Evolutionary conservation across 352 stramenopile species (phyloP).

Genomic region (Ophiocytium majus): DNA sequence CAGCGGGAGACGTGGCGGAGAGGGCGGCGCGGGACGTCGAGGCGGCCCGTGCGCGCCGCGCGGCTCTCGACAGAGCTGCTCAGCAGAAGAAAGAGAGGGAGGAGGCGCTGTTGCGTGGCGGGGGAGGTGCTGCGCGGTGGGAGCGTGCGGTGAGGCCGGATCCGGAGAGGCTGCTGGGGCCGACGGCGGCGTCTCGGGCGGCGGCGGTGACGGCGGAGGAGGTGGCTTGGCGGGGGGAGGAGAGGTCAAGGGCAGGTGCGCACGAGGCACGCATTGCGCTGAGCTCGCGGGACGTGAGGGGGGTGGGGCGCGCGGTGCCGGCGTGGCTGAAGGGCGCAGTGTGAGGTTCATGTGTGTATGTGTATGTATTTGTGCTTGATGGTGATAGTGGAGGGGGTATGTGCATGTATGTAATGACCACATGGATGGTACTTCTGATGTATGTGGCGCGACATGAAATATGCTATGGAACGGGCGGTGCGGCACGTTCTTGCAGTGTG

Average conservation of each 20-base stretch:
- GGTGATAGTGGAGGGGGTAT: too few species aligned
- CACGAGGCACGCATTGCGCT: conserved; percentile 31
- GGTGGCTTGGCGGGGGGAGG: conserved; percentile 21
- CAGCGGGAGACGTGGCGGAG: conserved; percentile 25
- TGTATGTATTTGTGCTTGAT: too few species aligned
- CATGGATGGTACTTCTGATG: too few species aligned
- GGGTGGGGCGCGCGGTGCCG: conserved; percentile 29
- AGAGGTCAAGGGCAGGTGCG: conserved; percentile 8
- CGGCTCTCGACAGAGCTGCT: conserved; percentile 25
- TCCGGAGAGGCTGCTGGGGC: not conserved
- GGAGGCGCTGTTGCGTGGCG: not conserved
- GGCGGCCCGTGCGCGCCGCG: not conserved
- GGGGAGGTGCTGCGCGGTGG: not conserved
- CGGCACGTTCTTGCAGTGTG: too few species aligned
- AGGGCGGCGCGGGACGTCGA: conserved; percentile 30
- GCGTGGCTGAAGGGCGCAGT: conserved; percentile 23
- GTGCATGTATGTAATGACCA: too few species aligned
- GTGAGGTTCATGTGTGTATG: not conserved
- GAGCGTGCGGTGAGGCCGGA: not conserved
- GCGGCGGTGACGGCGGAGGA: conserved; percentile 28
- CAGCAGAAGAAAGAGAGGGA: conserved; percentile 13
- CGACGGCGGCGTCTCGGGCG: conserved; percentile 30
- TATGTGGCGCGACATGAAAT: too few species aligned
- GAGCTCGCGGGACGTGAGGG: conserved; percentile 26
- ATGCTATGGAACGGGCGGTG: too few species aligned